Percentiles rank a stretch among this genome's conserved stretches.
phyloP scores from a whole-genome alignment of 345 rosid species.

The Excoecaria agallocha region DNA sequence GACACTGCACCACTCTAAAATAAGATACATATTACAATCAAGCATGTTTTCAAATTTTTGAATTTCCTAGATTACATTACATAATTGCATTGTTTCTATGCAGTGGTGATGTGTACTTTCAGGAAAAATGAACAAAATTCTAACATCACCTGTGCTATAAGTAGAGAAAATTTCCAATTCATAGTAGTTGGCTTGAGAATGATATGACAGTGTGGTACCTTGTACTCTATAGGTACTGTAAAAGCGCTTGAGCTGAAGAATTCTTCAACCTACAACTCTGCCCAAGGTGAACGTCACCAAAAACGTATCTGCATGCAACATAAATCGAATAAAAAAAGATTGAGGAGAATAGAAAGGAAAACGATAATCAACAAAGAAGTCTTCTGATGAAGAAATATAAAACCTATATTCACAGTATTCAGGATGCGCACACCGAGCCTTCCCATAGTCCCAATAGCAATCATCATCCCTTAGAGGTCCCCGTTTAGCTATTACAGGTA shows the following conservation, averaged over 20 bases:
- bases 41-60: not conserved
- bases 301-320: slow-evolving; percentile 56
- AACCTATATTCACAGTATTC: slow-evolving; percentile 97
- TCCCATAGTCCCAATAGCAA: slow-evolving; percentile 98
- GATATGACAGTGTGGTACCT: slow-evolving; percentile 25
- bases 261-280: slow-evolving; percentile 97
- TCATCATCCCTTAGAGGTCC: slow-evolving; percentile 91
- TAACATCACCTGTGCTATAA: not conserved
- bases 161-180: not conserved
- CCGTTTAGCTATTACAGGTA: slow-evolving; percentile 61
- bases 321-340: not conserved
- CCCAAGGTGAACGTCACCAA: slow-evolving; percentile 95
- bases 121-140: not conserved
- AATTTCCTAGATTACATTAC: not conserved
- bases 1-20: not conserved
- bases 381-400: not conserved
- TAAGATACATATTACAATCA: not conserved
- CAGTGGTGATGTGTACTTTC: not conserved
- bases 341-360: not conserved
- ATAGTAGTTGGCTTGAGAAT: not conserved
- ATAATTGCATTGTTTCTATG: not conserved
- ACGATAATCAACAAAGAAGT: not conserved
- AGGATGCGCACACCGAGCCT: slow-evolving; percentile 94
- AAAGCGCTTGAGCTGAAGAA: slow-evolving; percentile 58
- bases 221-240: slow-evolving; percentile 57